Evolutionary conservation across 1,284 basidiomycete genomes (phyloP).

Genomic region (Fomitiporia mediterranea): DNA sequence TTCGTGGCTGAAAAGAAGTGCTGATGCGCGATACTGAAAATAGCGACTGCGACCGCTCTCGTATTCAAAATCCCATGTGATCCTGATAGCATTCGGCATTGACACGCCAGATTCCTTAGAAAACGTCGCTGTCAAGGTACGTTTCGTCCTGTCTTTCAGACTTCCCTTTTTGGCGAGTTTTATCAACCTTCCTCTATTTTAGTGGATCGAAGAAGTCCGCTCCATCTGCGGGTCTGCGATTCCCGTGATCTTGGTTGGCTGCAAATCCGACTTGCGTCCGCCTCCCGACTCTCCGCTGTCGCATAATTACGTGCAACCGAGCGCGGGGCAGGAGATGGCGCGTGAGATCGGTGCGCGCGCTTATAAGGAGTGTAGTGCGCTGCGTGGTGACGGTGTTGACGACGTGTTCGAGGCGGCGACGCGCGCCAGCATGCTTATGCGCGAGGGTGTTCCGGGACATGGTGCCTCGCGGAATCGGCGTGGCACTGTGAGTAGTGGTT

Average conservation of each 20-base stretch:
- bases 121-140: conserved; percentile 89
- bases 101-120: conserved; percentile 97
- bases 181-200: conserved; percentile 10
- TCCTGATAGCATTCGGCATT: conserved; percentile 94
- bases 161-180: conserved; percentile 5
- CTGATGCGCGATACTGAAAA: neutral
- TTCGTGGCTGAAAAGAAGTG: conserved; percentile 12
- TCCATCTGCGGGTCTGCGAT: conserved; percentile 83
- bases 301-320: conserved; percentile 59
- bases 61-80: conserved; percentile 97
- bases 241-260: conserved; percentile 82
- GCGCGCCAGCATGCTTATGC: conserved; percentile 89
- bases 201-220: conserved; percentile 98
- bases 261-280: conserved; percentile 81
- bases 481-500: conserved; percentile 43
- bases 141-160: conserved; percentile 23
- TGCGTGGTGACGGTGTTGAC: conserved; percentile 91
- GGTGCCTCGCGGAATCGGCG: conserved; percentile 44
- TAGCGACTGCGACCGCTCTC: conserved; percentile 91
- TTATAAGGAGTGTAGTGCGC: conserved; percentile 91
- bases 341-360: conserved; percentile 79
- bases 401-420: conserved; percentile 95
- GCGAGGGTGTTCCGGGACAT: conserved; percentile 64
- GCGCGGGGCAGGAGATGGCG: conserved; percentile 75
- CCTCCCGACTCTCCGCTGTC: conserved; percentile 37